phyloP scores from a whole-genome alignment of 2,329 filamentous ascomycete genomes.

The Epichloe hybrida region DNA sequence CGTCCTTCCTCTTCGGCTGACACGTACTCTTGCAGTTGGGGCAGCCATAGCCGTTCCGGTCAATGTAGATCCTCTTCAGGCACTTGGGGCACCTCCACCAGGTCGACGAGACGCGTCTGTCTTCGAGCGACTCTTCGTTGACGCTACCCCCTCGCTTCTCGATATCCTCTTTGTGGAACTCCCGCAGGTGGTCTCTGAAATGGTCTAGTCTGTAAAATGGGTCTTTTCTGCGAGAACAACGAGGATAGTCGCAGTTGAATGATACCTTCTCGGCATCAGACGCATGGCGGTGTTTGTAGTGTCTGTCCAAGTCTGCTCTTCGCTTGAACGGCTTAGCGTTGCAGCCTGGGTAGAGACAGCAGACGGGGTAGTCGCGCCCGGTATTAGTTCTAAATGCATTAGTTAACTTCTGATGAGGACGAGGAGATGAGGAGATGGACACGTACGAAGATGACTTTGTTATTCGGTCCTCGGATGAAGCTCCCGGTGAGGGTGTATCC shows the following conservation, averaged over 20 bases:
- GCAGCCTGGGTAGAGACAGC: conserved; percentile 29
- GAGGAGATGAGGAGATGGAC: background rate
- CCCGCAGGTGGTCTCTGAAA: conserved; percentile 42
- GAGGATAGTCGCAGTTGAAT: conserved; percentile 38
- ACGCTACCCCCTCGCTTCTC: conserved; percentile 28
- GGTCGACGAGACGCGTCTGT: conserved; percentile 22
- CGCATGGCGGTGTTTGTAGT: conserved; percentile 35
- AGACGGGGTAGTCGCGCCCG: conserved; percentile 21
- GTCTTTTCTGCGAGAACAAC: conserved; percentile 29
- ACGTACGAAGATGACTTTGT: conserved; percentile 6
- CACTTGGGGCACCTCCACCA: conserved; percentile 46
- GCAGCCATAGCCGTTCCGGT: conserved; percentile 30
- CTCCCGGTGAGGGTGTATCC: conserved; percentile 7
- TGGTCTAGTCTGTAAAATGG: conserved; percentile 43
- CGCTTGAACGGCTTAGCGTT: conserved; percentile 33
- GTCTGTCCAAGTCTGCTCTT: conserved; percentile 40
- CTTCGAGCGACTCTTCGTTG: conserved; percentile 25
- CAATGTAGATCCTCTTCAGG: conserved; percentile 30
- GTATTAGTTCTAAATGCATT: conserved; percentile 4
- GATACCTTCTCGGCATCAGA: conserved; percentile 26
- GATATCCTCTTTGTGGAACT: conserved; percentile 42
- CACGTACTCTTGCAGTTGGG: conserved; percentile 31
- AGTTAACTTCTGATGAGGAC: background rate
- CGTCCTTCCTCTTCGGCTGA: conserved; percentile 29
- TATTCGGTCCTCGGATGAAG: conserved; percentile 5